A percentile compares a stretch with the other conserved stretches of the same genome.
Evolutionary conservation across 1,284 basidiomycete genomes (phyloP).

Genomic region (Abortiporus biennis): DNA sequence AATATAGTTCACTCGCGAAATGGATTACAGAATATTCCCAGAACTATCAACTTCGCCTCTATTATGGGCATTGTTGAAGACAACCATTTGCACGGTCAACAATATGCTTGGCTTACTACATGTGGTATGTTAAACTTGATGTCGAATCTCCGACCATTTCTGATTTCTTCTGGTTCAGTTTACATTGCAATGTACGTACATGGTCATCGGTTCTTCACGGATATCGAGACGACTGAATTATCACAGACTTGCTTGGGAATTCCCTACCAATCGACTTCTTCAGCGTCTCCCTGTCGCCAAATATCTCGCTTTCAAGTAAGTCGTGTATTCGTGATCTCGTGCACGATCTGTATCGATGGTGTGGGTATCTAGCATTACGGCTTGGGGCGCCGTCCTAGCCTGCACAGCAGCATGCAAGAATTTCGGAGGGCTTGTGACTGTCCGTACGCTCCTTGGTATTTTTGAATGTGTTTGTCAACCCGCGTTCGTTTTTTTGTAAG

Average conservation of each 20-base stretch:
- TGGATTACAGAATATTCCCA: no score
- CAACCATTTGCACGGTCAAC: slow-evolving; percentile 38
- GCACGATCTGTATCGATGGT: slow-evolving; percentile 3
- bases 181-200: slow-evolving; percentile 35
- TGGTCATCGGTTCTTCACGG: not conserved
- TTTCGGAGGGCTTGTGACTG: slow-evolving; percentile 38
- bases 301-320: slow-evolving; percentile 40
- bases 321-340: not conserved
- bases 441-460: slow-evolving; percentile 42
- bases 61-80: slow-evolving; percentile 50
- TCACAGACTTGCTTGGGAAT: slow-evolving; percentile 40
- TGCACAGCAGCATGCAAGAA: slow-evolving; percentile 42
- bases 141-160: not conserved
- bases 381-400: slow-evolving; percentile 44
- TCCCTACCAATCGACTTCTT: slow-evolving; percentile 42
- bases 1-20: not conserved
- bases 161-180: slow-evolving; percentile 20
- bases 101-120: slow-evolving; percentile 47
- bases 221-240: not conserved
- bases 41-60: slow-evolving; percentile 47
- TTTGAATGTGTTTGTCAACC: slow-evolving; percentile 49
- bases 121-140: slow-evolving; percentile 28
- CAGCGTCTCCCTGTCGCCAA: slow-evolving; percentile 44
- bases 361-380: slow-evolving; percentile 28
- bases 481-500: slow-evolving; percentile 33